Conservation (phyloP, 2,329 filamentous ascomycete genomes). For the Fusarium sp. region DNA sequence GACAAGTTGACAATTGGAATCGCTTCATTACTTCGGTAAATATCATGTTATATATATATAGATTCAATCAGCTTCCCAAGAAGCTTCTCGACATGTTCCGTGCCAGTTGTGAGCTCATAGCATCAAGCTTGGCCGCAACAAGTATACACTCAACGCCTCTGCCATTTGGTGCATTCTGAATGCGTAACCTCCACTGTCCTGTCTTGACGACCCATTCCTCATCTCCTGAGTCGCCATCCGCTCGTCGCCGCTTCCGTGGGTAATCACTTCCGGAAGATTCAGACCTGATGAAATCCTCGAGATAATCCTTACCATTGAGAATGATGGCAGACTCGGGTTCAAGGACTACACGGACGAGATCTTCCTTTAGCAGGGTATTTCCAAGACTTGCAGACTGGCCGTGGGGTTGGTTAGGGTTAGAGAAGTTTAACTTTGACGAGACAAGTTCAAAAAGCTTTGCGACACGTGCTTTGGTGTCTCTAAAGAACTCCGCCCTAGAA, state of each 20-base stretch:
- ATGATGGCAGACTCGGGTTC: conserved; percentile 70
- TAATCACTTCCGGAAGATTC: conserved; percentile 50
- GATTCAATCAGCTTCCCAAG: conserved; percentile 55
- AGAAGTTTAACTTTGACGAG: conserved; percentile 81
- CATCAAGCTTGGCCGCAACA: conserved; percentile 81
- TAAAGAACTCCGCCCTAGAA: conserved; percentile 78
- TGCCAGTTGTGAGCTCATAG: conserved; percentile 72
- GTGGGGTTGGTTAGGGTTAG: conserved; percentile 71
- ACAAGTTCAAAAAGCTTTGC: conserved; percentile 82
- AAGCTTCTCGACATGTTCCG: conserved; percentile 77
- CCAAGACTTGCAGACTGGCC: conserved; percentile 76
- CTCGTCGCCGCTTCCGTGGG: conserved; percentile 62
- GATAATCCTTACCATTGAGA: conserved; percentile 68
- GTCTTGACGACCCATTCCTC: conserved; percentile 74
- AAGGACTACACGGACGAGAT: conserved; percentile 75
- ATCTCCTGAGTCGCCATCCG: conserved; percentile 52
- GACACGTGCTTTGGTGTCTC: conserved; percentile 76
- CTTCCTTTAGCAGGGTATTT: conserved; percentile 77
- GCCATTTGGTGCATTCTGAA: conserved; percentile 66
- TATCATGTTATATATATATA: background rate
- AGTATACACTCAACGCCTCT: conserved; percentile 78
- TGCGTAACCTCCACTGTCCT: conserved; percentile 79
- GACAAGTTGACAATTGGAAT: background rate
- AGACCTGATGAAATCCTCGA: conserved; percentile 43
- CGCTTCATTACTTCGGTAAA: background rate